Evolutionary conservation across 352 stramenopile species (phyloP).

Genomic region (Globisporangium cederbergense): DNA sequence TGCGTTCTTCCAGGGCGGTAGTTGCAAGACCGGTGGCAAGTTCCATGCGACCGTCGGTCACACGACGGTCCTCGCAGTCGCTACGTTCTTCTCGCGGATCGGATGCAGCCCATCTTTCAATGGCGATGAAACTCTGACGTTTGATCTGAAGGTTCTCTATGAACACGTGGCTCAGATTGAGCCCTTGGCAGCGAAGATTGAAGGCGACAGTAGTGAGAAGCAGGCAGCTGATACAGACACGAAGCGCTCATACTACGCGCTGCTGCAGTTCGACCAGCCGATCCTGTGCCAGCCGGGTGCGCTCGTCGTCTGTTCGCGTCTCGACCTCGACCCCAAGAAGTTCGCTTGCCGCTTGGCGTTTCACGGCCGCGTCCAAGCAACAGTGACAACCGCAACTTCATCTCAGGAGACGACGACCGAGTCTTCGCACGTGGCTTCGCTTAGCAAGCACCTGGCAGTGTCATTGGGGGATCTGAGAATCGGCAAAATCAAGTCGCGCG

Average conservation of each 20-base stretch:
- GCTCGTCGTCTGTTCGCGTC: slow-evolving; percentile 68
- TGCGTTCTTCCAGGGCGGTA: slow-evolving; percentile 44
- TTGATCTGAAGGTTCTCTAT: slow-evolving; percentile 40
- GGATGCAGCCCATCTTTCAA: neutral
- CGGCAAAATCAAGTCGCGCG: slow-evolving; percentile 58
- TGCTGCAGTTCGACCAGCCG: slow-evolving; percentile 68
- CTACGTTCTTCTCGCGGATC: slow-evolving; percentile 57
- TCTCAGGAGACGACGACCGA: neutral
- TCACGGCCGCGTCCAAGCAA: slow-evolving; percentile 43
- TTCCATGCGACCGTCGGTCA: slow-evolving; percentile 76
- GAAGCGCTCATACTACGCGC: slow-evolving; percentile 21
- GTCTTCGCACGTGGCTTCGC: neutral
- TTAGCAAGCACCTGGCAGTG: slow-evolving; percentile 13
- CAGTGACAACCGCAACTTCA: slow-evolving; percentile 22
- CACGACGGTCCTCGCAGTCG: slow-evolving; percentile 62
- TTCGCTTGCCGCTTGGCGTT: slow-evolving; percentile 72
- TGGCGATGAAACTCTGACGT: slow-evolving; percentile 8
- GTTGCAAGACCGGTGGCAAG: slow-evolving; percentile 62
- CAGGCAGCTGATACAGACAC: neutral
- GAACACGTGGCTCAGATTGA: slow-evolving; percentile 40
- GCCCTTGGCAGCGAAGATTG: slow-evolving; percentile 9
- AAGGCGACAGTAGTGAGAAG: neutral
- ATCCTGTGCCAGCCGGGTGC: slow-evolving; percentile 51
- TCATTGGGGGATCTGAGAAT: slow-evolving; percentile 38
- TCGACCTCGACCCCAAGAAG: slow-evolving; percentile 64